A percentile compares a stretch with the other conserved stretches of the same genome.
These are phyloP conservation scores for Drechmeria coniospora DNA, from an alignment of 2,329 filamentous ascomycete species.

Conservation along the genomic window DNA sequence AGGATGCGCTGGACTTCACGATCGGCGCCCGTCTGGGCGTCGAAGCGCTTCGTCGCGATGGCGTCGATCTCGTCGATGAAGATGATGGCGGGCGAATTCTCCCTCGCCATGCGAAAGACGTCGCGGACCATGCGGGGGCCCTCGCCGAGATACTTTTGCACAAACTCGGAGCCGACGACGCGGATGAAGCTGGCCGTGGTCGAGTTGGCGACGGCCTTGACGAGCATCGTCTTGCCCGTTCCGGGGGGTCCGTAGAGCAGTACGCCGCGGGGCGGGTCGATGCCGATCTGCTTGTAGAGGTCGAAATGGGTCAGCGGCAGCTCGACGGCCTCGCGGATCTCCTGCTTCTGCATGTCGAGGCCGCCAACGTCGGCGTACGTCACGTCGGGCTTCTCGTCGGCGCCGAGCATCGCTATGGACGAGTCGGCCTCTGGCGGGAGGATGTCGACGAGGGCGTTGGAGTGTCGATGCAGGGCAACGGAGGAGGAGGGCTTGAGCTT, in stretches of 20 bases:
- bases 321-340: slow-evolving; percentile 95
- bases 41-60: slow-evolving; percentile 97
- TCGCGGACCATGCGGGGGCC: slow-evolving; percentile 97
- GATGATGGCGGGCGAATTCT: slow-evolving; percentile 96
- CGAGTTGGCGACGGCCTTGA: slow-evolving; percentile 96
- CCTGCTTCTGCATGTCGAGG: slow-evolving; percentile 98
- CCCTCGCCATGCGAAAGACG: slow-evolving; percentile 96
- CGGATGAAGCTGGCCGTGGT: slow-evolving; percentile 97
- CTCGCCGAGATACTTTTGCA: slow-evolving; percentile 97
- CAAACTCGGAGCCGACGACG: slow-evolving; percentile 94
- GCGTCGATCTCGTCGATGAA: slow-evolving; percentile 99
- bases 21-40: slow-evolving; percentile 94
- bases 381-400: slow-evolving; percentile 94
- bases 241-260: slow-evolving; percentile 91
- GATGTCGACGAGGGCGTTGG: slow-evolving; percentile 95
- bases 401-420: slow-evolving; percentile 93
- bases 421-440: slow-evolving; percentile 97
- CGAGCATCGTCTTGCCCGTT: slow-evolving; percentile 92
- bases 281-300: slow-evolving; percentile 97
- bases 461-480: slow-evolving; percentile 93
- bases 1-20: slow-evolving; percentile 97
- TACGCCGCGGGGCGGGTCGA: slow-evolving; percentile 92
- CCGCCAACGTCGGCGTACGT: slow-evolving; percentile 97
- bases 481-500: slow-evolving; percentile 95
- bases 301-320: slow-evolving; percentile 94